Percentiles rank a stretch among this genome's conserved stretches.
These are phyloP conservation scores for Leavenworthia alabamica DNA, from an alignment of 345 rosid genomes.

Conservation along the genomic window DNA sequence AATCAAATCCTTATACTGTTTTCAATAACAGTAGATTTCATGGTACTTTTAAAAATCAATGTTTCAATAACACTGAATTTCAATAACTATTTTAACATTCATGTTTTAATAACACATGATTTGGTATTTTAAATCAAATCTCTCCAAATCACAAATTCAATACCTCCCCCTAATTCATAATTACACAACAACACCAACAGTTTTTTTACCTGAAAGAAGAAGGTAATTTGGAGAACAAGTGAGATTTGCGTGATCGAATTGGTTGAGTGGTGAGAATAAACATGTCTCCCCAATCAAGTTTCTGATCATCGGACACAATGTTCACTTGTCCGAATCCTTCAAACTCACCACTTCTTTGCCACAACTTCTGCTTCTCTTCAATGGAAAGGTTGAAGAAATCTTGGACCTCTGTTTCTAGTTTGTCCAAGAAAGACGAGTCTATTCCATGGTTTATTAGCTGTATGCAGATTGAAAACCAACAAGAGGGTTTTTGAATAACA, in stretches of 20 bases:
- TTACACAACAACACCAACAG: background rate
- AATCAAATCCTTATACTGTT: no score
- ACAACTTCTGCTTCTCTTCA: slow-evolving; percentile 36
- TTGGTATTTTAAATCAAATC: no score
- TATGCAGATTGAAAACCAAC: slow-evolving; percentile 2
- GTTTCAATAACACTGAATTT: no score
- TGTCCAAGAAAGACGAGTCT: slow-evolving; percentile 29
- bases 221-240: slow-evolving; percentile 36
- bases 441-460: slow-evolving; percentile 42
- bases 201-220: slow-evolving; percentile 32
- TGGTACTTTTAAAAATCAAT: no score
- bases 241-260: slow-evolving; percentile 23
- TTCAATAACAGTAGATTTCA: no score
- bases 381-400: slow-evolving; percentile 36
- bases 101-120: no score
- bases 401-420: slow-evolving; percentile 26
- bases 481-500: background rate
- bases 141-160: no score
- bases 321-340: slow-evolving; percentile 46
- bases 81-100: no score
- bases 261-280: slow-evolving; percentile 32
- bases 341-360: slow-evolving; percentile 33
- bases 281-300: slow-evolving; percentile 41
- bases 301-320: slow-evolving; percentile 40
- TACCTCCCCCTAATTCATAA: no score